A percentile compares a stretch with the other conserved stretches of the same genome.
Conservation (phyloP, 345 rosid genomes). For the Anastatica hierochuntica region DNA sequence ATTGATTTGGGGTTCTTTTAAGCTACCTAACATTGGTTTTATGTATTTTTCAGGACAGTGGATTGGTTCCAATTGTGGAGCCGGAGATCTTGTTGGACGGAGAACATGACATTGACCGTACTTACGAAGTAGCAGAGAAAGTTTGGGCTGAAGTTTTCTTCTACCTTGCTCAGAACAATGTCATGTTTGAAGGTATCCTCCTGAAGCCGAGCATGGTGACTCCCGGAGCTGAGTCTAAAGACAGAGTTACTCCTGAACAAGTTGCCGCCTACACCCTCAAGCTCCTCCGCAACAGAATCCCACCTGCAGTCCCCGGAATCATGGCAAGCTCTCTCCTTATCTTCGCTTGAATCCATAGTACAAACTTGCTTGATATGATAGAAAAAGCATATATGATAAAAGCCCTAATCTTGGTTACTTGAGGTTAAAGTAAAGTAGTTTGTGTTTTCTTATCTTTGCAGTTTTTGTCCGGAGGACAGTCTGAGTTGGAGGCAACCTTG, state of each 20-base stretch:
- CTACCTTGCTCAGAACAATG: slow-evolving; percentile 95
- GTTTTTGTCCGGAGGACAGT: slow-evolving; percentile 99
- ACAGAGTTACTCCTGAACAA: slow-evolving; percentile 65
- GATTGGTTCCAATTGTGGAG: slow-evolving; percentile 98
- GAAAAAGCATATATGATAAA: neutral
- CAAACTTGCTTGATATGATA: neutral
- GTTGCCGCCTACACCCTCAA: slow-evolving; percentile 92
- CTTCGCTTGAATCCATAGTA: neutral
- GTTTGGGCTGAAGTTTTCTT: slow-evolving; percentile 99
- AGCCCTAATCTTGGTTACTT: slow-evolving; percentile 5
- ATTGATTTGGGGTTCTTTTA: neutral
- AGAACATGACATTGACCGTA: slow-evolving; percentile 86
- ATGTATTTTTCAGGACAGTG: slow-evolving; percentile 55
- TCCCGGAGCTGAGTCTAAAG: slow-evolving; percentile 95
- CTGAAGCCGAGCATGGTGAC: slow-evolving; percentile 99
- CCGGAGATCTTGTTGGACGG: slow-evolving; percentile 98
- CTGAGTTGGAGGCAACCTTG: slow-evolving; percentile 93
- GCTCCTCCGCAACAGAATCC: slow-evolving; percentile 80
- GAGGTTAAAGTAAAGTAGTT: neutral
- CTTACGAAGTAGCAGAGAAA: slow-evolving; percentile 83
- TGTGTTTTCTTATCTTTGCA: slow-evolving; percentile 23
- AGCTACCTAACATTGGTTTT: too few relatives aligned
- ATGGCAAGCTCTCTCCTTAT: slow-evolving; percentile 50
- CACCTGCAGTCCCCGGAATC: slow-evolving; percentile 95
- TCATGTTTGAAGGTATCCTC: slow-evolving; percentile 91